Evolutionary conservation across 2,329 filamentous ascomycete species (phyloP).

Genomic region (Xylaria digitata): DNA sequence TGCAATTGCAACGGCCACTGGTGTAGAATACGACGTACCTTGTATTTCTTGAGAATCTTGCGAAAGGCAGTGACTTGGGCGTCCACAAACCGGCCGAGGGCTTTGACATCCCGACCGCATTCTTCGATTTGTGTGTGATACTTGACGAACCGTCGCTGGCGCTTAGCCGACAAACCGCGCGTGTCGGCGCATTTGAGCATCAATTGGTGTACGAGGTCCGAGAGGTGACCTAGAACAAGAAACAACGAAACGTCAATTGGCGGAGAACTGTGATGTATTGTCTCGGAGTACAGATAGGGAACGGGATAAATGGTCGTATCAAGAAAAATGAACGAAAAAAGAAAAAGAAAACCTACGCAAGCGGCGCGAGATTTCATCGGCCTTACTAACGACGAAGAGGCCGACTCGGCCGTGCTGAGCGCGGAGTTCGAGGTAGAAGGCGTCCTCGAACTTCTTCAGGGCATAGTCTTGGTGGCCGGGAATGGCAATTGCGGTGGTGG

Average conservation of each 20-base stretch:
- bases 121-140: slow-evolving; percentile 64
- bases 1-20: slow-evolving; percentile 29
- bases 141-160: slow-evolving; percentile 64
- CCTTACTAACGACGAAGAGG: slow-evolving; percentile 83
- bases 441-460: slow-evolving; percentile 73
- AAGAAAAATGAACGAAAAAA: background rate
- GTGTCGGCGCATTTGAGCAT: slow-evolving; percentile 57
- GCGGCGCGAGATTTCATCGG: slow-evolving; percentile 78
- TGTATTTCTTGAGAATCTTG: slow-evolving; percentile 88
- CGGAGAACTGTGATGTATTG: background rate
- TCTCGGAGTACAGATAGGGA: background rate
- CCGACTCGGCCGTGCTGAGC: slow-evolving; percentile 81
- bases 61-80: slow-evolving; percentile 81
- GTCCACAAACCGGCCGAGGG: slow-evolving; percentile 72
- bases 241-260: slow-evolving; percentile 8
- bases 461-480: slow-evolving; percentile 73
- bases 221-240: slow-evolving; percentile 58
- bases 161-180: slow-evolving; percentile 56
- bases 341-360: slow-evolving; percentile 64
- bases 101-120: slow-evolving; percentile 77
- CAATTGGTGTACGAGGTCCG: slow-evolving; percentile 60
- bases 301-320: no score
- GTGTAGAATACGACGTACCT: slow-evolving; percentile 54
- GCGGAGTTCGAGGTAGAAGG: slow-evolving; percentile 77
- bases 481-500: slow-evolving; percentile 72